Evolutionary conservation across 1,284 basidiomycete species (phyloP).

Genomic region (Papiliotrema terrestris): DNA sequence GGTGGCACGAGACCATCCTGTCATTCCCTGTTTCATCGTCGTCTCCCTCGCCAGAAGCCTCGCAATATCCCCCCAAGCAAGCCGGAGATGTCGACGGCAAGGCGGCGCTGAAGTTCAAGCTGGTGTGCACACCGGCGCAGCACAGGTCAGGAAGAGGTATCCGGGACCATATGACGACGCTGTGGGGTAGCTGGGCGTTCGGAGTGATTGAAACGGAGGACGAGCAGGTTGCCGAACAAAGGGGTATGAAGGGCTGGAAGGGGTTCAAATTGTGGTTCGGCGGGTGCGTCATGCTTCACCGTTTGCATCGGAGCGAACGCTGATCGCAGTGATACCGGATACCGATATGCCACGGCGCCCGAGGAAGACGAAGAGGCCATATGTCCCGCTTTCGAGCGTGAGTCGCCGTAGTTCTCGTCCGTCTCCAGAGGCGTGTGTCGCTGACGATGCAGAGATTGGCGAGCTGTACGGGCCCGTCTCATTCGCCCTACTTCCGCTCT

Average conservation of each 20-base stretch:
- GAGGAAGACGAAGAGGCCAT: slow-evolving; percentile 36
- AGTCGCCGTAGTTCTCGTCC: slow-evolving; percentile 1
- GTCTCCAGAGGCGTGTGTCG: not conserved
- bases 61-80: too few relatives aligned
- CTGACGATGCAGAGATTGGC: slow-evolving; percentile 36
- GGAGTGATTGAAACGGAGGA: slow-evolving; percentile 35
- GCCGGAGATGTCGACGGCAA: not conserved
- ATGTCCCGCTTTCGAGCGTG: slow-evolving; percentile 47
- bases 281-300: slow-evolving; percentile 28
- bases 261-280: slow-evolving; percentile 47
- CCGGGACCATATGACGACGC: slow-evolving; percentile 47
- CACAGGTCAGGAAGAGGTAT: slow-evolving; percentile 46
- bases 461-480: slow-evolving; percentile 40
- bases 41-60: not conserved
- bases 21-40: slow-evolving; percentile 17
- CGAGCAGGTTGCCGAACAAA: slow-evolving; percentile 7
- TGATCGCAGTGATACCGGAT: slow-evolving; percentile 44
- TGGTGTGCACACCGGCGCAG: slow-evolving; percentile 47
- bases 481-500: slow-evolving; percentile 43
- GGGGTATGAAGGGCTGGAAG: slow-evolving; percentile 31
- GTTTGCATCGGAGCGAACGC: not conserved
- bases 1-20: slow-evolving; percentile 46
- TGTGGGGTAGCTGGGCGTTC: slow-evolving; percentile 48
- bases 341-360: slow-evolving; percentile 45
- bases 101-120: slow-evolving; percentile 32